Evolutionary conservation across 1,284 basidiomycete genomes (phyloP).

Genomic region (Gymnopus androsaceus): DNA sequence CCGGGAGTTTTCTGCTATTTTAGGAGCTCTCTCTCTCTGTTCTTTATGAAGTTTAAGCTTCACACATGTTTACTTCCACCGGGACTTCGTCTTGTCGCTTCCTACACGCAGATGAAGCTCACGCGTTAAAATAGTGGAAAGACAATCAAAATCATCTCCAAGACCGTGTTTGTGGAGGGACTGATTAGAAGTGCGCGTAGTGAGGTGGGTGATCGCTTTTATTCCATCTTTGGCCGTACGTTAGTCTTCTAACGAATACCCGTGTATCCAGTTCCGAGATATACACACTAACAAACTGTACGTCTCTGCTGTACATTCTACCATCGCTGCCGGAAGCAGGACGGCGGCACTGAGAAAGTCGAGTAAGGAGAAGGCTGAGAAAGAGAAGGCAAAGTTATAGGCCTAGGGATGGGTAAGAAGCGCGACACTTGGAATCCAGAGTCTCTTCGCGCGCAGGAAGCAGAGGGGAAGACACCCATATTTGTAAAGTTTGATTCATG

Average conservation of each 20-base stretch:
- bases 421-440: too few species aligned
- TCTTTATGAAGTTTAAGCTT: too few species aligned
- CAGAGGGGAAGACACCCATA: too few species aligned
- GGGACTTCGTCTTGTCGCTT: neutral
- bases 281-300: conserved; percentile 36
- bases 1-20: neutral
- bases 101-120: neutral
- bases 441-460: too few species aligned
- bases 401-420: too few species aligned
- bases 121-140: conserved; percentile 36
- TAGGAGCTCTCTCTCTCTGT: too few species aligned
- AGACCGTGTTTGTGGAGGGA: conserved; percentile 41
- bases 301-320: conserved; percentile 47
- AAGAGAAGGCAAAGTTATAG: too few species aligned
- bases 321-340: conserved; percentile 3
- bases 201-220: conserved; percentile 36
- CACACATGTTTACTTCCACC: too few species aligned
- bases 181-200: conserved; percentile 44
- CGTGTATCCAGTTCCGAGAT: conserved; percentile 30
- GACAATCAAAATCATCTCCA: conserved; percentile 43
- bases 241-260: neutral
- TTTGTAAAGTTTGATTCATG: too few species aligned
- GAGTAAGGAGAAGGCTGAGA: too few species aligned
- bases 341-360: too few species aligned
- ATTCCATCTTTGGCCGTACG: neutral